Conservation (phyloP, 805 yeast genomes). For the Spathaspora sp. region DNA sequence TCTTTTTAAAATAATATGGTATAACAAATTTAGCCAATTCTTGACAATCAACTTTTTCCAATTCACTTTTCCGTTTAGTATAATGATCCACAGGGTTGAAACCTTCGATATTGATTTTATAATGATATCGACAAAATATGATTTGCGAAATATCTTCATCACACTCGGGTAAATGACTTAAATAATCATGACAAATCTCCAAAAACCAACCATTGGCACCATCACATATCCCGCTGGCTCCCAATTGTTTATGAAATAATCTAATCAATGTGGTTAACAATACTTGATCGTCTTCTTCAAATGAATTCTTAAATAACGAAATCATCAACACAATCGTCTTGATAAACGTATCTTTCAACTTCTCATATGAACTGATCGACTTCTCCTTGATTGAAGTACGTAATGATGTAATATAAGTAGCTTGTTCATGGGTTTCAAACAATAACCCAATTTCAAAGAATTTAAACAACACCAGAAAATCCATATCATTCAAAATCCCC, state of each 20-base stretch:
- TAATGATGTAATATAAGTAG: conserved; percentile 32
- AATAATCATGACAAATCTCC: conserved; percentile 50
- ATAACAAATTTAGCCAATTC: conserved; percentile 49
- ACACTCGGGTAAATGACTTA: conserved; percentile 38
- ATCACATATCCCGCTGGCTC: conserved; percentile 66
- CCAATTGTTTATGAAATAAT: conserved; percentile 70
- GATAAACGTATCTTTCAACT: conserved; percentile 36
- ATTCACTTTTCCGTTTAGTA: conserved; percentile 23
- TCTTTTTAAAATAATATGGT: conserved; percentile 51
- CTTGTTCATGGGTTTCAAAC: conserved; percentile 52
- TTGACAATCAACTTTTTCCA: conserved; percentile 26
- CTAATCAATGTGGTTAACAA: conserved; percentile 47
- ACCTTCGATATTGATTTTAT: conserved; percentile 54
- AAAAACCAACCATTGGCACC: conserved; percentile 60
- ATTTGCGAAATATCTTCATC: conserved; percentile 75
- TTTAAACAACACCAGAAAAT: conserved; percentile 19
- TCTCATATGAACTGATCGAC: conserved; percentile 41
- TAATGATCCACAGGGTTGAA: conserved; percentile 67
- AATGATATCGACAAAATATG: conserved; percentile 73
- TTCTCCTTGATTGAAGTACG: conserved; percentile 39
- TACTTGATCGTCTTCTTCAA: conserved; percentile 1
- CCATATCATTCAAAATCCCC: not conserved
- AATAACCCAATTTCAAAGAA: conserved; percentile 44
- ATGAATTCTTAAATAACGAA: conserved; percentile 1
- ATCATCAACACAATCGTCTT: conserved; percentile 6